These are phyloP conservation scores for Erodium maritimum DNA, from an alignment of 345 rosid genomes.

Conservation along the genomic window DNA sequence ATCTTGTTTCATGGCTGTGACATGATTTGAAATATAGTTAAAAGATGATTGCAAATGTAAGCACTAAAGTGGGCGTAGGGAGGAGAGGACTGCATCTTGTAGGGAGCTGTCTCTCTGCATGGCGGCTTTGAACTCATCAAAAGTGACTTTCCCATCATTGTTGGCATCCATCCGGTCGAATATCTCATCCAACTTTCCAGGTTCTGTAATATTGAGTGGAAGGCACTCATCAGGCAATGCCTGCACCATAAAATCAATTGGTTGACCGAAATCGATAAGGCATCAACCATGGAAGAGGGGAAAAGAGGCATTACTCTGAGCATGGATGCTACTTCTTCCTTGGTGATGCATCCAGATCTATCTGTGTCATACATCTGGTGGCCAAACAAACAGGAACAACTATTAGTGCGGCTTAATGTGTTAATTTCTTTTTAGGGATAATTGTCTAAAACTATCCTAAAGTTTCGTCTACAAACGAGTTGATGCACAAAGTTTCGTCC, in stretches of 20 bases:
- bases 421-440: background rate
- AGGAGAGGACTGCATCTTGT: conserved; percentile 48
- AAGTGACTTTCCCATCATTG: conserved; percentile 54
- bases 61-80: conserved; percentile 39
- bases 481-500: no score
- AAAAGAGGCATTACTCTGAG: conserved; percentile 29
- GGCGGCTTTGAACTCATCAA: conserved; percentile 63
- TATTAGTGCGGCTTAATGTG: background rate
- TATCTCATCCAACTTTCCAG: conserved; percentile 54
- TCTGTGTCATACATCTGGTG: conserved; percentile 57
- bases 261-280: background rate
- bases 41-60: background rate
- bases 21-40: background rate
- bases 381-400: background rate
- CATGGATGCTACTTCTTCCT: conserved; percentile 63
- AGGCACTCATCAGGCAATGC: conserved; percentile 66
- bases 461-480: no score
- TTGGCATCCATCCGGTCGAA: conserved; percentile 60
- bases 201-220: conserved; percentile 42
- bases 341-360: conserved; percentile 56
- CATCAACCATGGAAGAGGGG: background rate
- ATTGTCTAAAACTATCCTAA: no score
- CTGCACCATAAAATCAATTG: conserved; percentile 11
- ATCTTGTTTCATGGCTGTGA: background rate
- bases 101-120: conserved; percentile 63